These are phyloP conservation scores for Madurella fahalii DNA, from an alignment of 2,329 filamentous ascomycete genomes.

Conservation along the genomic window DNA sequence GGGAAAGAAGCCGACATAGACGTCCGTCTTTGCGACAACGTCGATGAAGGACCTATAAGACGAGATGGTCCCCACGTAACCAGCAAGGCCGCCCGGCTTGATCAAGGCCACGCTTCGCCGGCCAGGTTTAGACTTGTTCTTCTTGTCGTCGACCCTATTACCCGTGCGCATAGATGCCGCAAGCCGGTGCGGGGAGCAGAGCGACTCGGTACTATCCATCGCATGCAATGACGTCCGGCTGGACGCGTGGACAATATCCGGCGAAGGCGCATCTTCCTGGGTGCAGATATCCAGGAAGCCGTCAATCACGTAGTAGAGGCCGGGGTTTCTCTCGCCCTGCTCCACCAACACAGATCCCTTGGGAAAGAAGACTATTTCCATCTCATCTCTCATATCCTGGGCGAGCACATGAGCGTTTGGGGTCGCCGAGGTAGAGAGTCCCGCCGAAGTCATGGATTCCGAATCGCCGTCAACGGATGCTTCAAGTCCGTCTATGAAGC, in stretches of 20 bases:
- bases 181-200: slow-evolving; percentile 7
- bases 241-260: slow-evolving; percentile 39
- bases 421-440: slow-evolving; percentile 55
- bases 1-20: slow-evolving; percentile 94
- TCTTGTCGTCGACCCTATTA: slow-evolving; percentile 33
- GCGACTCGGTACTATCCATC: slow-evolving; percentile 33
- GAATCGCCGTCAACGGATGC: slow-evolving; percentile 74
- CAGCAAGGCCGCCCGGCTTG: slow-evolving; percentile 89
- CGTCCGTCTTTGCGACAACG: slow-evolving; percentile 94
- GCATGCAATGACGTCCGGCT: slow-evolving; percentile 33
- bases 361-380: slow-evolving; percentile 96
- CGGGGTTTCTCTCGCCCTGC: slow-evolving; percentile 93
- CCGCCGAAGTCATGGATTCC: slow-evolving; percentile 75
- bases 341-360: slow-evolving; percentile 93
- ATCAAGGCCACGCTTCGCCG: slow-evolving; percentile 79
- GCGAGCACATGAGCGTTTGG: slow-evolving; percentile 63
- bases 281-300: slow-evolving; percentile 93
- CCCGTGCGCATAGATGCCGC: slow-evolving; percentile 22
- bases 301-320: slow-evolving; percentile 95
- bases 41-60: slow-evolving; percentile 96
- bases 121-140: slow-evolving; percentile 43
- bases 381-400: slow-evolving; percentile 82
- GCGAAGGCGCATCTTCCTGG: slow-evolving; percentile 57
- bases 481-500: slow-evolving; percentile 83
- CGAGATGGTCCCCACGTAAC: slow-evolving; percentile 90